Evolutionary conservation across 2,329 filamentous ascomycete genomes (phyloP).

Genomic region (Septoria petroselini): DNA sequence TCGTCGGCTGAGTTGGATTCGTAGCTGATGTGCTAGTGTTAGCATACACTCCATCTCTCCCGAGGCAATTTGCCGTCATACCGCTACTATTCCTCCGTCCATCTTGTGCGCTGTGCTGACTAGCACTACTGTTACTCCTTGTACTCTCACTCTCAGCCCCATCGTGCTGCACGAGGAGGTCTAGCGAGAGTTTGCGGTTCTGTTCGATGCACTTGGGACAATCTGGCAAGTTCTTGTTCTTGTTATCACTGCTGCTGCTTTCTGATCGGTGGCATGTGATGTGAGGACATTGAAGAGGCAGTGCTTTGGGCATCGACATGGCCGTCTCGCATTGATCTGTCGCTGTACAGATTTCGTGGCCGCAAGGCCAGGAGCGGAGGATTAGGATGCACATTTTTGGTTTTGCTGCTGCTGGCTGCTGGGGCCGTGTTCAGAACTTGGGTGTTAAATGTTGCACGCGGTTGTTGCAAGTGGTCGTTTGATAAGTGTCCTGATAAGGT

Average conservation of each 20-base stretch:
- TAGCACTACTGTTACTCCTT: not conserved
- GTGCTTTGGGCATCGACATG: conserved; percentile 15
- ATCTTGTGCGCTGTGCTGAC: conserved; percentile 4
- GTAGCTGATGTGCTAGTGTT: too few species aligned
- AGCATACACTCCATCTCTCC: too few species aligned
- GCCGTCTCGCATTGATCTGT: conserved; percentile 18
- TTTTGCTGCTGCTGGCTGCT: not conserved
- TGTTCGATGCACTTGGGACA: conserved; percentile 17
- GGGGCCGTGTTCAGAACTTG: not conserved
- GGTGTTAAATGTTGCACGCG: not conserved
- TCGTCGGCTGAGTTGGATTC: too few species aligned
- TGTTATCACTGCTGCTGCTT: not conserved
- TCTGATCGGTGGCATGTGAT: conserved; percentile 5
- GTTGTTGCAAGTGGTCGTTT: not conserved
- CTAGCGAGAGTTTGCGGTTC: conserved; percentile 10
- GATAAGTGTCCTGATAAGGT: not conserved
- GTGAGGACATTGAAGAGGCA: conserved; percentile 16
- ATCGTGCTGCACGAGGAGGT: not conserved
- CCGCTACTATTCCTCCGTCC: conserved; percentile 2
- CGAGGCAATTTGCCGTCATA: not conserved
- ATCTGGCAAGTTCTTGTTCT: conserved; percentile 8
- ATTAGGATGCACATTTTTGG: conserved; percentile 24
- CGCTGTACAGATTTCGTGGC: conserved; percentile 18
- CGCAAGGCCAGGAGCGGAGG: conserved; percentile 21
- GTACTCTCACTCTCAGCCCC: not conserved